Percentiles rank a stretch among this genome's conserved stretches.
These are phyloP conservation scores for Trypanosoma conorhini DNA, from an alignment of 208 protist genomes.

Conservation along the genomic window DNA sequence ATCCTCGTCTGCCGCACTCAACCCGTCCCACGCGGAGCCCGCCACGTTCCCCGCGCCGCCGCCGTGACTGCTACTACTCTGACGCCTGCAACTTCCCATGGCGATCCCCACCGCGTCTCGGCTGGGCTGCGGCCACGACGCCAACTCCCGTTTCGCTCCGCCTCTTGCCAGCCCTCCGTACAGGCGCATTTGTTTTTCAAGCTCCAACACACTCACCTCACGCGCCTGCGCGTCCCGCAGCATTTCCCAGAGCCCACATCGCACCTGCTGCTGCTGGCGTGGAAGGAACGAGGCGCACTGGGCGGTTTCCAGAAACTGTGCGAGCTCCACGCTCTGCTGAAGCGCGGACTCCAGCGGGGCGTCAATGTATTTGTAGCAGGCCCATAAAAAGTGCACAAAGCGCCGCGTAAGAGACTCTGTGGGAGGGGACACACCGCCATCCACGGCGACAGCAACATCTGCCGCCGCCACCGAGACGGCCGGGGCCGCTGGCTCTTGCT, in stretches of 20 bases:
- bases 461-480: not conserved
- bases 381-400: constrained; percentile 25
- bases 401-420: not conserved
- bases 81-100: not conserved
- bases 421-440: not conserved
- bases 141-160: not conserved
- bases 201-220: constrained; percentile 7
- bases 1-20: constrained; percentile 14
- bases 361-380: constrained; percentile 20
- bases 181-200: constrained; percentile 14
- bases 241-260: constrained; percentile 30
- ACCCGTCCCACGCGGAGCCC: not conserved
- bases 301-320: constrained; percentile 20
- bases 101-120: not conserved
- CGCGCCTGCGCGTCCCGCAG: constrained; percentile 7
- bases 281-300: constrained; percentile 13
- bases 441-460: not conserved
- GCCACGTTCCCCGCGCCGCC: not conserved
- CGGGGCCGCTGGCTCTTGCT: not conserved
- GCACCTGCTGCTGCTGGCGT: constrained; percentile 23
- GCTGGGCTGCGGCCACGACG: not conserved
- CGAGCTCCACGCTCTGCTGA: constrained; percentile 25
- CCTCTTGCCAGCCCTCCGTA: constrained; percentile 9
- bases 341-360: constrained; percentile 13
- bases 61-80: not conserved